Base-by-base conservation (phyloP, 768 basidiomycete species). In the Vishniacozyma victoriae region DNA sequence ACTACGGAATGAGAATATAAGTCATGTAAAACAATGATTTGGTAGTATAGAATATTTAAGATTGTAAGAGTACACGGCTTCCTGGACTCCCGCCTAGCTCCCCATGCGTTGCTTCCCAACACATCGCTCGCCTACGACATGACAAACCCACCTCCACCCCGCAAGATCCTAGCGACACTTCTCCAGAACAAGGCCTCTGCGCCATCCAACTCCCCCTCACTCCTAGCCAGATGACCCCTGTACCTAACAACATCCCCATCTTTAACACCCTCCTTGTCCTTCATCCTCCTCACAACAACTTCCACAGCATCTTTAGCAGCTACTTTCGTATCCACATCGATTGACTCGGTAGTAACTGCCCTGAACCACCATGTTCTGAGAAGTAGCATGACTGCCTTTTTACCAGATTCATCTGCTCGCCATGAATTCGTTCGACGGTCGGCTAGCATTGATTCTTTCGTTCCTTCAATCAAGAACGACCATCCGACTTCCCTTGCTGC, bases 401-500 rank as follows among this genome's bases (percentile, higher is more conserved):
- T 70, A 27, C 68, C 68, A 7, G 54, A 44, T 44, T 70, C 68
- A 23, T 67, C 59, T 23, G 66, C 56, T 26, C 63, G 37, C 68
- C 60, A 64, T 3, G 64, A 62, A 38, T 60, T 57, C 25, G 64
- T 57, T n/a, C 58, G 41, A 36, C 64, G 50, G 48, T 64, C 66
- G 22, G 61, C 57, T 16, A 54, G 41, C n/a, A 54, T 44, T 7
- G 68, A 44, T 24, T 67, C 62, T 39, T 57, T 52, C 0, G 61
- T 63, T 5, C 62, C 68, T 41, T 72, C 71, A 29, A 70, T 67
- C 9, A 71, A 26, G 53, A 64, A 71, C 4, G 67, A 67, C 69
- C 67, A 71, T 9, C 71, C 71, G 20, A 72, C 63, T 49, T 73
- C 72, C 29, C 64, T 50, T 2, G 72, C 70, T 11, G 72, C 69